Evolutionary conservation across 768 basidiomycete species (phyloP), one percentile per base, ranked within the genome.

Genomic region (Boletus barrowsii): DNA sequence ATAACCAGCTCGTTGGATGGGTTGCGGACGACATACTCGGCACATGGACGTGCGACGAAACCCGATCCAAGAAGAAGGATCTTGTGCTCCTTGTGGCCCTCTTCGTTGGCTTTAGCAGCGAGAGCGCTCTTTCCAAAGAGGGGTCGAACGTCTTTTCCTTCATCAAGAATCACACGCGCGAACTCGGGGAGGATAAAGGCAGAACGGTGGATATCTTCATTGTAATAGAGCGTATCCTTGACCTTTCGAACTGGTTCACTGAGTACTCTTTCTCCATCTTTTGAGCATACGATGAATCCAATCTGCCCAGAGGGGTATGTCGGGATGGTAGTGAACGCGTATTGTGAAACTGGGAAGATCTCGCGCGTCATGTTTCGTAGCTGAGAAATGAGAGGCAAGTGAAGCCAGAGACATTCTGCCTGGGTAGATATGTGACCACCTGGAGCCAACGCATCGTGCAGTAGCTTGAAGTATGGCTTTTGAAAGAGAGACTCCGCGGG

Each of bases 231-330:
- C 30, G 88, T 90, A 57, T 74, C 73, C 40, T 78, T 74, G 33
- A 96, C 83, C 42, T 85, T 75, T 52, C 93, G 83, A 39, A 94
- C 61, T 0, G 95, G 88, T 18, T 77, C 83, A 49, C 77, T 81
- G 58, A 99, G 74, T 67, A 89, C 83, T 49, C 90, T 79, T 26
- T 75, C 78, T 15, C 75, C 72, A 29, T 86, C 86, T 73, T 89
- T 94, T 51, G 93, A 86, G 71, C 89, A 91, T 43, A 98, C 78
- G 61, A 95, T 80, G 75, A 95, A 95, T 22, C 97, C 95, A 64
- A 98, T 99, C 68, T 95, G 94, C 36, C 97, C 97, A n/a, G 90
- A 88, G 18, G 97, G 97, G 74, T 99, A 99, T 15, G 95, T 97
- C 1, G 96, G 96, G 61, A 98, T 95, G 20, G 94, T 98, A 56